Evolutionary conservation across 2,329 filamentous ascomycete genomes (phyloP).

Genomic region (Lojkania enalia): DNA sequence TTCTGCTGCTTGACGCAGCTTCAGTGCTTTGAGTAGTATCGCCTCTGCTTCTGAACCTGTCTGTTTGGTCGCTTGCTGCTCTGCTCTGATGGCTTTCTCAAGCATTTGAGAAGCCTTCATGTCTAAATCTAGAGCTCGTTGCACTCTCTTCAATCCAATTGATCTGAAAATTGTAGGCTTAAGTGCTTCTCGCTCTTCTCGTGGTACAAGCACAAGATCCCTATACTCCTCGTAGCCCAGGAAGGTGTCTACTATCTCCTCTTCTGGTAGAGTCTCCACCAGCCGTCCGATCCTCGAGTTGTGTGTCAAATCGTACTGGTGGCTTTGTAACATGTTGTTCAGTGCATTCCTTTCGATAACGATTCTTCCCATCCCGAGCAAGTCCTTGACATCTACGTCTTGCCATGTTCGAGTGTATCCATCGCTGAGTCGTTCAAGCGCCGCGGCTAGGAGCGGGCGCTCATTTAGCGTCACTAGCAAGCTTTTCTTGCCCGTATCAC

Average conservation of each 20-base stretch:
- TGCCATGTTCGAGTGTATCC: slow-evolving; percentile 69
- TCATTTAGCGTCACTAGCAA: slow-evolving; percentile 34
- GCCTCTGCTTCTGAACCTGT: too few species aligned
- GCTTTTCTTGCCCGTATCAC: slow-evolving; percentile 31
- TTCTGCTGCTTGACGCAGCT: too few species aligned
- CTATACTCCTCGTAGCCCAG: background rate
- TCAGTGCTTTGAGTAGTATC: too few species aligned
- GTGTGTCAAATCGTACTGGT: background rate
- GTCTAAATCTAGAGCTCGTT: too few species aligned
- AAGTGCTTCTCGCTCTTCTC: background rate
- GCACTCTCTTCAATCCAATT: too few species aligned
- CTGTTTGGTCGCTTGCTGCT: too few species aligned
- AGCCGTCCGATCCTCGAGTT: background rate
- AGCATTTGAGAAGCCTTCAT: too few species aligned
- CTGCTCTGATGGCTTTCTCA: too few species aligned
- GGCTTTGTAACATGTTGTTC: slow-evolving; percentile 64
- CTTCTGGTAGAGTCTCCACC: background rate
- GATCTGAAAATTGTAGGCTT: background rate
- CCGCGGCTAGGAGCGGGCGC: slow-evolving; percentile 62
- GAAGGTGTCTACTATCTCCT: background rate
- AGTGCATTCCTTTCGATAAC: slow-evolving; percentile 85
- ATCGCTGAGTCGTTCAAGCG: slow-evolving; percentile 57
- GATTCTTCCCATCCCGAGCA: slow-evolving; percentile 81
- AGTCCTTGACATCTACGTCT: slow-evolving; percentile 95
- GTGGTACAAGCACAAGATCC: background rate